Conservation (phyloP, 257 asterid species). For the Voacanga thouarsii region DNA sequence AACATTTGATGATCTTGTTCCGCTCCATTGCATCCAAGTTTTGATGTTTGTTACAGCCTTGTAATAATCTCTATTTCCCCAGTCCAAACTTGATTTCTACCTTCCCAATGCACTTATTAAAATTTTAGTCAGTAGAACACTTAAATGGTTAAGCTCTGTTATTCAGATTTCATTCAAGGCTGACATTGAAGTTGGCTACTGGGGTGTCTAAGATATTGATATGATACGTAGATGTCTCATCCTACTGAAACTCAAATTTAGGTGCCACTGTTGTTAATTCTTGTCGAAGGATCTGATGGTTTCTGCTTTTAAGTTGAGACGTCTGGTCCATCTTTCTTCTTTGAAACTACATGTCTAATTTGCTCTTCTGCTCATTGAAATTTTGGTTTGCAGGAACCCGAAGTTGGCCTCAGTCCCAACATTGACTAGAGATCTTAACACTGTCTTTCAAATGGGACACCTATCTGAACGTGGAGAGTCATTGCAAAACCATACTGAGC, state of each 20-base stretch:
- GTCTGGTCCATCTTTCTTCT: not conserved
- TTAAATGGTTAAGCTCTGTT: not conserved
- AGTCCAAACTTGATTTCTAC: not conserved
- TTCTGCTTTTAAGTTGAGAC: not conserved
- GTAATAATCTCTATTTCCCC: not conserved
- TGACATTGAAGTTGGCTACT: not conserved
- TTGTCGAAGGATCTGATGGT: not conserved
- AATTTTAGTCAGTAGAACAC: not conserved
- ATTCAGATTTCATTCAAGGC: not conserved
- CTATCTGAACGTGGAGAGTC: conserved; percentile 2
- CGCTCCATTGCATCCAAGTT: not conserved
- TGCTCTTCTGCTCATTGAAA: not conserved
- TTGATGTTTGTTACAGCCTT: not conserved
- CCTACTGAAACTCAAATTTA: not conserved
- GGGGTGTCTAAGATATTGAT: not conserved
- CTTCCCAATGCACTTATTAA: not conserved
- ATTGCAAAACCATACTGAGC: not conserved
- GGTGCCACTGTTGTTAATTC: not conserved
- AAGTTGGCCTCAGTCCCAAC: conserved; percentile 24
- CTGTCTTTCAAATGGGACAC: conserved; percentile 8
- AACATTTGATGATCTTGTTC: not conserved
- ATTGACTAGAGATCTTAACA: conserved; percentile 22
- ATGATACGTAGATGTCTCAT: not conserved
- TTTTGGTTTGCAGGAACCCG: conserved; percentile 18
- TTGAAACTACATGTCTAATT: not conserved